A percentile compares a stretch with the other conserved stretches of the same genome.
phyloP scores from a whole-genome alignment of 179 eudicot species.

The Corrigiola litoralis region DNA sequence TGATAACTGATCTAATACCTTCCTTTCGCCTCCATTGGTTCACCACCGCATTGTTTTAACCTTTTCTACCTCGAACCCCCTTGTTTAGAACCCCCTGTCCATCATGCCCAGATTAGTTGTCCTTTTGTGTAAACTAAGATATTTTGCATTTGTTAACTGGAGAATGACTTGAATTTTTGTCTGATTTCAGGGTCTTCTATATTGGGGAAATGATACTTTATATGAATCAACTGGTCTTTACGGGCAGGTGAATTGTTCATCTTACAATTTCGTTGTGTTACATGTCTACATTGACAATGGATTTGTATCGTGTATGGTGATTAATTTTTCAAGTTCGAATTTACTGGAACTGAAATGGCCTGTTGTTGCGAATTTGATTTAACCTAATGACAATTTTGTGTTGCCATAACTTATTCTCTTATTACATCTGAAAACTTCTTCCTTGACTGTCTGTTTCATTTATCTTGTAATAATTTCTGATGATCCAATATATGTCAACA shows the following conservation, averaged over 20 bases:
- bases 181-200: conserved; percentile 79
- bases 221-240: conserved; percentile 89
- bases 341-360: background rate
- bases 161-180: conserved; percentile 11
- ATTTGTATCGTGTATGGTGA: no score
- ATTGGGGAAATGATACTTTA: conserved; percentile 72
- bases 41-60: no score
- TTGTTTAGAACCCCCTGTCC: no score
- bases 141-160: background rate
- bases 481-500: background rate
- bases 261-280: background rate
- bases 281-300: background rate
- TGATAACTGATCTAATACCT: no score
- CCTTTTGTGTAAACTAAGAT: background rate
- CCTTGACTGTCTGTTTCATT: background rate
- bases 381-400: background rate
- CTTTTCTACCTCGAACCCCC: no score
- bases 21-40: no score
- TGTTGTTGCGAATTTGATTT: background rate
- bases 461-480: no score
- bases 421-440: background rate
- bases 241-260: conserved; percentile 42
- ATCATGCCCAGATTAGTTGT: no score
- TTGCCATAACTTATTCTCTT: background rate
- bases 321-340: background rate